A percentile compares a stretch with the other conserved stretches of the same genome.
Conservation (phyloP, 345 rosid genomes). For the Turritis glabra region DNA sequence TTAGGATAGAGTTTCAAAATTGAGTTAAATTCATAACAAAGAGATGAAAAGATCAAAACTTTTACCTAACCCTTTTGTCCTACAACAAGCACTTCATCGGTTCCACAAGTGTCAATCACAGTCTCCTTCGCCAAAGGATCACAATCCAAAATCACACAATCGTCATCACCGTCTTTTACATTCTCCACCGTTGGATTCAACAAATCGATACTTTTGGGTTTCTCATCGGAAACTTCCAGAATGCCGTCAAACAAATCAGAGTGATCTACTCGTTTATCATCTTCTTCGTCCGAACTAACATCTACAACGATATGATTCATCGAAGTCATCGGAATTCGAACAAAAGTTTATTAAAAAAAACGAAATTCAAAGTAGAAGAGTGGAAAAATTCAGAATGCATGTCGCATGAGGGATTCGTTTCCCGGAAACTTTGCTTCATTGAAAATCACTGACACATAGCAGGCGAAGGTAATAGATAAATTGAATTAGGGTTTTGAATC, state of each 20-base stretch:
- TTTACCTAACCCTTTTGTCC: constrained; percentile 31
- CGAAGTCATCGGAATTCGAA: not conserved
- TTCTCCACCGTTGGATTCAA: not conserved
- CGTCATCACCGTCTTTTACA: constrained; percentile 5
- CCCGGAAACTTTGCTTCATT: not conserved
- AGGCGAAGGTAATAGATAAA: not conserved
- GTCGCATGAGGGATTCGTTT: not conserved
- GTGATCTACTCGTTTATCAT: not conserved
- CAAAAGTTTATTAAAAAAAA: not conserved
- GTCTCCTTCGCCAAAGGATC: constrained; percentile 20
- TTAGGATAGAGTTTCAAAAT: not conserved
- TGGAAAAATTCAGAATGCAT: not conserved
- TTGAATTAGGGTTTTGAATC: constrained; percentile 14
- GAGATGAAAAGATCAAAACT: not conserved
- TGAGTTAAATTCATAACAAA: no score
- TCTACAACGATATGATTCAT: constrained; percentile 17
- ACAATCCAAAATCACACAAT: constrained; percentile 31
- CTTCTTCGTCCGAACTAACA: constrained; percentile 29
- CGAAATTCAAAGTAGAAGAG: constrained; percentile 9
- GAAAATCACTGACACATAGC: not conserved
- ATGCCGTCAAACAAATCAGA: not conserved
- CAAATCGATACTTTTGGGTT: not conserved
- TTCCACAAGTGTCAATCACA: not conserved
- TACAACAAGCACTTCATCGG: constrained; percentile 13
- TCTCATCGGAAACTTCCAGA: not conserved